Evolutionary conservation across 495 filamentous ascomycete genomes (phyloP), one percentile per base, ranked within the genome.

Genomic region (Sporormia fimetaria): DNA sequence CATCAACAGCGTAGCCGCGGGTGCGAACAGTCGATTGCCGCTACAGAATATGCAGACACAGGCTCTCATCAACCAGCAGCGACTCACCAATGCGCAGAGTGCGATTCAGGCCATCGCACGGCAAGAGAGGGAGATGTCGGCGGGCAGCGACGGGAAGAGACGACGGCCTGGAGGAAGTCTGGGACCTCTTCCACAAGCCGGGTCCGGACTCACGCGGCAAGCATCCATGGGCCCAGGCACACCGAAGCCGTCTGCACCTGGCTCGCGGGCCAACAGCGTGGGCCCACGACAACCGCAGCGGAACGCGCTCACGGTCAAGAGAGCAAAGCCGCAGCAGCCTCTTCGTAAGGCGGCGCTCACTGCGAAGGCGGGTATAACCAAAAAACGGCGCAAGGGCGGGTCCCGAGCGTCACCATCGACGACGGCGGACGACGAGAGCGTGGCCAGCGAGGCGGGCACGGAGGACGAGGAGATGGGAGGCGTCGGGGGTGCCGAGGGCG

Each of bases 211-310:
- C 3, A 74, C 67, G 1, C 76, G 87, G 0, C 86, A 93, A 57
- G 75, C 81, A 0, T 93, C 85, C 2, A 60, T 87, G 4, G 83
- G 85, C 2, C 87, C 83, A 0, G 81, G 81, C 6, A 94, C 85
- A 2, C 86, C 87, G n/a, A 90, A 90, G 61, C 70, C 73, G 2
- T 74, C 72, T 0, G 80, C 81, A 10, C 79, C 80, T 54, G 79
- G 70, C 1, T 81, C 81, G 2, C 59, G 60, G 8, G 42, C 57
- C 12, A 49, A 49, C 6, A 56, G 52, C 29, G 49, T 50, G n/a
- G 52, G 52, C 3, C 81, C 83, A 1, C 69, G 80, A 25, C n/a
- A n/a, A n/a, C 51, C 63, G 35, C 57, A 25, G 18, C 67, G 66
- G 44, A 67, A 73, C 41, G 74, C 78, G 43, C 63, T 64, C 0